These are phyloP conservation scores for Borovskyia barvae DNA, from an alignment of 208 protist species.

Conservation along the genomic window DNA sequence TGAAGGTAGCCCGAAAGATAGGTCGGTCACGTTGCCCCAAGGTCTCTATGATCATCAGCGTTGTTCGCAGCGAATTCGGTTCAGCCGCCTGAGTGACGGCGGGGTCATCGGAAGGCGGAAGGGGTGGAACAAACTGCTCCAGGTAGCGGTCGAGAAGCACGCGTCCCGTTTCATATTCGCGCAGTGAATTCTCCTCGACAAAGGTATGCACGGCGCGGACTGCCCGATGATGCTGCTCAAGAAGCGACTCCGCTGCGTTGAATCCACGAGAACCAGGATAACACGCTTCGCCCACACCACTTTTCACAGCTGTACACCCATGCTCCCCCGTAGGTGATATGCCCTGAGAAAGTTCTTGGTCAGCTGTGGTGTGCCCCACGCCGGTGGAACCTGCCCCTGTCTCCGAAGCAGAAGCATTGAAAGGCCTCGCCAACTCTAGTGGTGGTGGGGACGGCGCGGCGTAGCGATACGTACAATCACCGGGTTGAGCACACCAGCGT, in stretches of 20 bases:
- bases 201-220: constrained; percentile 34
- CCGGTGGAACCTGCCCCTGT: too few species aligned
- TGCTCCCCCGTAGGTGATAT: too few species aligned
- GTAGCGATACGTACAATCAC: constrained; percentile 54
- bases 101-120: not conserved
- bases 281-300: too few species aligned
- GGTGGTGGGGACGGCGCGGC: constrained; percentile 43
- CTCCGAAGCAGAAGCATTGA: too few species aligned
- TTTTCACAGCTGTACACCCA: too few species aligned
- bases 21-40: constrained; percentile 57
- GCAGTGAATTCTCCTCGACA: constrained; percentile 27
- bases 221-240: constrained; percentile 58
- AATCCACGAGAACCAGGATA: not conserved
- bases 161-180: constrained; percentile 27
- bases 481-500: constrained; percentile 66
- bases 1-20: constrained; percentile 72
- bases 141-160: constrained; percentile 56
- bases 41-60: constrained; percentile 60
- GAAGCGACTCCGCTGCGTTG: constrained; percentile 47
- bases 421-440: constrained; percentile 43
- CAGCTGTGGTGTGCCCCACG: too few species aligned
- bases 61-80: not conserved
- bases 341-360: too few species aligned
- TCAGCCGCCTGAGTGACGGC: not conserved
- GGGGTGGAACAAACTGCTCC: constrained; percentile 2